Conservation (phyloP, 1,139 yeast genomes). For the Scheffersomyces illinoinensis region DNA sequence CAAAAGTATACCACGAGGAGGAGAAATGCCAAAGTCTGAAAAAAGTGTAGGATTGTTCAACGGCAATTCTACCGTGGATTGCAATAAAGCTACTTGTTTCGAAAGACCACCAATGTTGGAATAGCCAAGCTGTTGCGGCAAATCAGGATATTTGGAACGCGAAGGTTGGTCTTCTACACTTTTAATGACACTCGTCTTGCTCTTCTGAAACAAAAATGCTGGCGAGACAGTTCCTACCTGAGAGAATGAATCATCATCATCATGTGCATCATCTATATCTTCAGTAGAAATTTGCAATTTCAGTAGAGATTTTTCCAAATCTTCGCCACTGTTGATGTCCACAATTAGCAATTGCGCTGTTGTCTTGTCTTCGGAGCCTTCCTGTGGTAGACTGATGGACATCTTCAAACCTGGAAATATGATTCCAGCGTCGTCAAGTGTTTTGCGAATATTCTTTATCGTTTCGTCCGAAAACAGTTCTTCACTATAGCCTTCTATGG, state of each 20-base stretch:
- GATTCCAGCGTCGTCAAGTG: slow-evolving; percentile 52
- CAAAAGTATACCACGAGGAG: slow-evolving; percentile 85
- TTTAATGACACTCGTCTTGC: slow-evolving; percentile 28
- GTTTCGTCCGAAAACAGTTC: not conserved
- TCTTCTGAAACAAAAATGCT: slow-evolving; percentile 43
- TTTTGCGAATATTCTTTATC: slow-evolving; percentile 30
- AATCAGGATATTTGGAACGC: slow-evolving; percentile 33
- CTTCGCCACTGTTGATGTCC: slow-evolving; percentile 22
- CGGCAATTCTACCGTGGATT: slow-evolving; percentile 77
- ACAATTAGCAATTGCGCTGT: slow-evolving; percentile 14
- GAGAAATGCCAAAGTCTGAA: slow-evolving; percentile 80
- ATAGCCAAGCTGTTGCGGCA: slow-evolving; percentile 46
- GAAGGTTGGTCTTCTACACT: slow-evolving; percentile 15
- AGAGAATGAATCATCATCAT: slow-evolving; percentile 10
- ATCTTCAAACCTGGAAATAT: slow-evolving; percentile 54
- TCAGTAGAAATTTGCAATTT: slow-evolving; percentile 23
- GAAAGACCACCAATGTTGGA: slow-evolving; percentile 75
- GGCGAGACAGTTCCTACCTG: slow-evolving; percentile 37
- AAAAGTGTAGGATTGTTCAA: slow-evolving; percentile 75
- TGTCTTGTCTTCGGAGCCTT: slow-evolving; percentile 1
- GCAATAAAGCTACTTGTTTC: slow-evolving; percentile 60
- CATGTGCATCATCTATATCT: slow-evolving; percentile 11
- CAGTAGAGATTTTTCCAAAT: slow-evolving; percentile 24
- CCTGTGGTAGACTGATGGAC: slow-evolving; percentile 4
- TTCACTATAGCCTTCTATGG: slow-evolving; percentile 5